These are phyloP conservation scores for Vigna unguiculata DNA, from an alignment of 306 rosid species.

Conservation along the genomic window DNA sequence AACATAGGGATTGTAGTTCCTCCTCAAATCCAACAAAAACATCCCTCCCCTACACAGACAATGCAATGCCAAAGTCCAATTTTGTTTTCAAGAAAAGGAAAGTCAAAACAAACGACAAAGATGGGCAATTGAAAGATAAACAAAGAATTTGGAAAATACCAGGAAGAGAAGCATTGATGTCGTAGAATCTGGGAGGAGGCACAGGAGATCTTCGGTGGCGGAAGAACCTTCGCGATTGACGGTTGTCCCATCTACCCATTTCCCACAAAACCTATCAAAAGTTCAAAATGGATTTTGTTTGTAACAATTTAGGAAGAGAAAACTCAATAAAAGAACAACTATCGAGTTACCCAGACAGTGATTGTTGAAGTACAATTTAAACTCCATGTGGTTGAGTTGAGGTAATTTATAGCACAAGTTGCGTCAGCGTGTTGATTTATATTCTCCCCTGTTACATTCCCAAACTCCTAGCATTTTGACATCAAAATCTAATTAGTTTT, in stretches of 20 bases:
- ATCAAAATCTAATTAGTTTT: no score
- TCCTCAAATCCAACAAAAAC: neutral
- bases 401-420: neutral
- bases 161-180: constrained; percentile 59
- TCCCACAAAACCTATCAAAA: neutral
- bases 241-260: constrained; percentile 85
- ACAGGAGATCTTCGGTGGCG: constrained; percentile 58
- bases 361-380: neutral
- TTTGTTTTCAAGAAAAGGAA: neutral
- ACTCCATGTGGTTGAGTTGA: neutral
- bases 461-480: no score
- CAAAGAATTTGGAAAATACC: constrained; percentile 47
- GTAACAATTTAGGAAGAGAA: neutral
- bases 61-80: neutral
- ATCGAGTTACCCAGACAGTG: neutral
- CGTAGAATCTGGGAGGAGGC: constrained; percentile 46
- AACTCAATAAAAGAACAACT: neutral
- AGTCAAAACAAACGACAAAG: neutral
- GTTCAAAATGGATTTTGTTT: neutral
- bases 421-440: neutral
- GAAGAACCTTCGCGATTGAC: constrained; percentile 56
- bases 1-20: neutral
- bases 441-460: neutral
- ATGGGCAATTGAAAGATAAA: neutral
- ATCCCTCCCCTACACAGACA: neutral